Evolutionary conservation across 331 rosid genomes (phyloP).

Genomic region (Saraca asoca): DNA sequence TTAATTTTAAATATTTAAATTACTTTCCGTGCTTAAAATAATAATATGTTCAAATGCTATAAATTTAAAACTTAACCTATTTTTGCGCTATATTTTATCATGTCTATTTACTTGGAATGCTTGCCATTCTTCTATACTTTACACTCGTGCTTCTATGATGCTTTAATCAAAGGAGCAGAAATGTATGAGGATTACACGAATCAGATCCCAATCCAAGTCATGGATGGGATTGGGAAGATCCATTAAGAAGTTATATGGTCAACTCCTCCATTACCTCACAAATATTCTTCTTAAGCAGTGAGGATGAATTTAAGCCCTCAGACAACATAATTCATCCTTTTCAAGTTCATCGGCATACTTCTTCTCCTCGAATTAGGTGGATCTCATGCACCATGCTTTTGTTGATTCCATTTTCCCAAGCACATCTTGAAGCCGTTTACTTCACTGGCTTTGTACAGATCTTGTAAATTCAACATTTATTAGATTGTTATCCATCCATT

Average conservation of each 20-base stretch:
- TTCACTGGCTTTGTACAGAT: constrained; percentile 27
- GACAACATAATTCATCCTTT: constrained; percentile 75
- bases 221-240: constrained; percentile 91
- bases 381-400: constrained; percentile 64
- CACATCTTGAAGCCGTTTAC: constrained; percentile 36
- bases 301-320: constrained; percentile 60
- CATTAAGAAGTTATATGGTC: constrained; percentile 76
- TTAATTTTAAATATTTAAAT: too few species aligned
- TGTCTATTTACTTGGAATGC: too few species aligned
- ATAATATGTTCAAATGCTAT: too few species aligned
- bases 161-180: constrained; percentile 66
- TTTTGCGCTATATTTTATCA: too few species aligned
- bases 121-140: constrained; percentile 20
- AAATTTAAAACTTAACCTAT: too few species aligned
- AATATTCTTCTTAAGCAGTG: constrained; percentile 74
- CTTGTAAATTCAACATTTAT: constrained; percentile 24
- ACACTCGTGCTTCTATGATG: constrained; percentile 22
- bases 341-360: constrained; percentile 81
- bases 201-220: constrained; percentile 64
- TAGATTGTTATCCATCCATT: too few species aligned
- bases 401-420: constrained; percentile 79
- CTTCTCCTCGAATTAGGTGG: constrained; percentile 63
- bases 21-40: too few species aligned
- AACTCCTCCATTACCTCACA: constrained; percentile 94
- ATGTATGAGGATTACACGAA: constrained; percentile 95